Percentiles rank a stretch among this genome's conserved stretches.
These are phyloP conservation scores for Neodidymelliopsis sp. DNA, from an alignment of 2,329 filamentous ascomycete species.

Conservation along the genomic window DNA sequence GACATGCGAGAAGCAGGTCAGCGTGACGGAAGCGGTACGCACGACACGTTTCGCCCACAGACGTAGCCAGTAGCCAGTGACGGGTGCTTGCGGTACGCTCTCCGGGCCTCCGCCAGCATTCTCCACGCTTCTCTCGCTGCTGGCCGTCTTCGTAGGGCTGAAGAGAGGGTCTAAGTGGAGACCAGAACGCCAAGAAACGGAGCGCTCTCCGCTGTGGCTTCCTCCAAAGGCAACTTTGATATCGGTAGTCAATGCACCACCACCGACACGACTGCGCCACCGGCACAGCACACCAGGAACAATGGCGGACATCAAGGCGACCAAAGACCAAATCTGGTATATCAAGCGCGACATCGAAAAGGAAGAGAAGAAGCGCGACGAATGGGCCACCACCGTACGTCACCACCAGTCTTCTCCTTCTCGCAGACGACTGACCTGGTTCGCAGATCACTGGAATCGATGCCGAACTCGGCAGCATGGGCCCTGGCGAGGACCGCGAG, in stretches of 20 bases:
- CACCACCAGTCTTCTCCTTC: background rate
- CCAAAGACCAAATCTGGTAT: slow-evolving; percentile 37
- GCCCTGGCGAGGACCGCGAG: slow-evolving; percentile 80
- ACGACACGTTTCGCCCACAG: background rate
- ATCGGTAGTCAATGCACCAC: background rate
- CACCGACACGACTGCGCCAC: background rate
- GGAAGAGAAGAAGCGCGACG: slow-evolving; percentile 29
- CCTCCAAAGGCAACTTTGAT: slow-evolving; percentile 11
- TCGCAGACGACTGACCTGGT: background rate
- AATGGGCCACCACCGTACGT: slow-evolving; percentile 28
- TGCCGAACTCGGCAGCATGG: slow-evolving; percentile 47
- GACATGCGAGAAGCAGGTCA: background rate
- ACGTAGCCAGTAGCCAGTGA: too few species aligned
- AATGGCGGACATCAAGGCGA: slow-evolving; percentile 36
- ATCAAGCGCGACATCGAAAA: slow-evolving; percentile 34
- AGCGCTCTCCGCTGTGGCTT: slow-evolving; percentile 20
- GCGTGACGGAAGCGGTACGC: slow-evolving; percentile 2
- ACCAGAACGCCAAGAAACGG: slow-evolving; percentile 23
- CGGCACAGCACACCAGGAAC: background rate
- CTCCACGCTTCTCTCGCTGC: slow-evolving; percentile 6
- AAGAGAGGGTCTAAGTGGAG: slow-evolving; percentile 19
- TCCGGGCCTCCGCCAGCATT: slow-evolving; percentile 3
- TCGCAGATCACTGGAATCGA: slow-evolving; percentile 9
- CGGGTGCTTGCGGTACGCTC: background rate
- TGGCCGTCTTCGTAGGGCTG: slow-evolving; percentile 23